Base-by-base conservation (phyloP, 257 asterid species). In the Solanum commersonii region DNA sequence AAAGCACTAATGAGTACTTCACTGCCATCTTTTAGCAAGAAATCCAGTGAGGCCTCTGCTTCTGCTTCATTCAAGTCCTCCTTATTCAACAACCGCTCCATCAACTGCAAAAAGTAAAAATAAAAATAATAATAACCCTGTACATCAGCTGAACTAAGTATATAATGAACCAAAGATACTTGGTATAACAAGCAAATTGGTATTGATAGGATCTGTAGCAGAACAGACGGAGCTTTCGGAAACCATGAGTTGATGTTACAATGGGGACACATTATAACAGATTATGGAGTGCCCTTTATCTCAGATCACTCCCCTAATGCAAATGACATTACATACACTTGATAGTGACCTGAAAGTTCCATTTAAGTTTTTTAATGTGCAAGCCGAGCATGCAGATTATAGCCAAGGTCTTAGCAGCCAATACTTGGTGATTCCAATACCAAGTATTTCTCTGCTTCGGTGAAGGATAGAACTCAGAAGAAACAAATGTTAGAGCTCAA, bases 1-100 rank as follows among this genome's bases (percentile, higher is more conserved):
- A 97, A 96, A 0, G 98, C 98, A 74, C 99, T 95, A 85, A 96
- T 95, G 94, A 95, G 89, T 56, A 96, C 96, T 89, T 97, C 98
- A 85, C 94, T 96, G 74, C 97, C 98, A 77, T 94, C 96, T 88
- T 92, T 93, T 93, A 97, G 89, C 92, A 97, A 92, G 91, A 95
- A 96, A 88, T 97, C 98, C 34, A 97, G 98, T 84, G 96, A 94
- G 11, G 91, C 91, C 93, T 96, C 98, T 4, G 98, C 99, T 92
- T 97, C 96, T 56, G 90, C 91, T 92, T 94, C 98, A 20, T 98
- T 89, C 85, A 97, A 91, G 91, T 97, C 98, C 89, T 90, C 93
- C 34, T 98, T 93, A 85, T 92, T 94, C 84, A 96, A 94, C 91
- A 97, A 89, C 56, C 89, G 38, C 92, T 97, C 98, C 34, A 97